phyloP scores from a whole-genome alignment of 1,284 basidiomycete genomes.

The Naganishia albida region DNA sequence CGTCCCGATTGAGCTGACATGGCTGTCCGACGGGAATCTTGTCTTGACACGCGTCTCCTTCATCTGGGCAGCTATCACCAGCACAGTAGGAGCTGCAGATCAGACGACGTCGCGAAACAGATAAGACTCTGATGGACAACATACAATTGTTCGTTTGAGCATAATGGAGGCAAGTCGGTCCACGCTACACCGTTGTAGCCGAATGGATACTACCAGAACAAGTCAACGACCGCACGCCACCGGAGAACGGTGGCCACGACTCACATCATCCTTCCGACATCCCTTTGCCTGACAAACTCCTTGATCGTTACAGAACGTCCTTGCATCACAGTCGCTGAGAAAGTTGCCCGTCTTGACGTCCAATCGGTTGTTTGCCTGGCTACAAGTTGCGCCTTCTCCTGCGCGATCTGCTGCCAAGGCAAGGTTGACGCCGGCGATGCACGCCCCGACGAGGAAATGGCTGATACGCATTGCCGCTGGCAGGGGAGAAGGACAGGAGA shows the following conservation, averaged over 20 bases:
- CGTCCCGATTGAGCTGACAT: conserved; percentile 86
- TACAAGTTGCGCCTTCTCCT: conserved; percentile 27
- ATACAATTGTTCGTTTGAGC: conserved; percentile 57
- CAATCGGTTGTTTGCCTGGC: conserved; percentile 61
- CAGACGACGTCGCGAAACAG: neutral
- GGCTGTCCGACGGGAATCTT: conserved; percentile 64
- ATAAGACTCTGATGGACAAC: conserved; percentile 28
- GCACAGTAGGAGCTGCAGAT: neutral
- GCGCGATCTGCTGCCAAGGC: conserved; percentile 2
- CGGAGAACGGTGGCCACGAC: conserved; percentile 28
- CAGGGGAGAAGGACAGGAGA: neutral
- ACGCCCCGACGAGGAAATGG: neutral
- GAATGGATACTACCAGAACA: conserved; percentile 48
- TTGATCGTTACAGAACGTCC: conserved; percentile 65
- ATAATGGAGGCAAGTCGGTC: conserved; percentile 63
- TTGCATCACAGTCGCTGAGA: conserved; percentile 70
- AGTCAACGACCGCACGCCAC: conserved; percentile 51
- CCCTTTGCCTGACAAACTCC: conserved; percentile 65
- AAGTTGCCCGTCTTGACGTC: conserved; percentile 73
- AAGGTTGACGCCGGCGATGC: neutral
- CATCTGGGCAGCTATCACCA: conserved; percentile 74
- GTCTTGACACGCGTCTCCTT: conserved; percentile 68
- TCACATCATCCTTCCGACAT: conserved; percentile 71
- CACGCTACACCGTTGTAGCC: conserved; percentile 51
- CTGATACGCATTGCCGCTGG: neutral